These are phyloP conservation scores for Periconia sp. DNA, from an alignment of 2,329 filamentous ascomycete genomes.

Conservation along the genomic window DNA sequence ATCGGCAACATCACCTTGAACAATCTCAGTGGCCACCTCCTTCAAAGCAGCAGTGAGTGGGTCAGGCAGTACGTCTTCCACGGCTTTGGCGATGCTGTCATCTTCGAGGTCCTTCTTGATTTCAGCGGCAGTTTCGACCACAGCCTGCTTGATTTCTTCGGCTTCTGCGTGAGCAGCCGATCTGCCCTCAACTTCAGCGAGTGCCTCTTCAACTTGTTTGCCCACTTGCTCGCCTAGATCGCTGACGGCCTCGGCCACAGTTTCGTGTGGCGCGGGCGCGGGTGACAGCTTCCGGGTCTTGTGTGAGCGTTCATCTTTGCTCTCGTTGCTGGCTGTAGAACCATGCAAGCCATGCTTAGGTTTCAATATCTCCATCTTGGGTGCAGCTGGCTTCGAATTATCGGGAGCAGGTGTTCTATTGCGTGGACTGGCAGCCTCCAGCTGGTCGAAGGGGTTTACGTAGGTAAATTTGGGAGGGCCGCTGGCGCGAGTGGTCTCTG, in stretches of 20 bases:
- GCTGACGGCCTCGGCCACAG: constrained; percentile 72
- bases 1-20: constrained; percentile 69
- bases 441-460: constrained; percentile 74
- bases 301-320: constrained; percentile 30
- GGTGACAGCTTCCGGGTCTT: constrained; percentile 22
- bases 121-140: constrained; percentile 56
- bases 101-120: constrained; percentile 58
- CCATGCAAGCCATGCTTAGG: constrained; percentile 48
- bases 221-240: constrained; percentile 67
- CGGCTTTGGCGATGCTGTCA: constrained; percentile 58
- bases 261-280: constrained; percentile 53
- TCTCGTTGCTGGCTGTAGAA: constrained; percentile 33
- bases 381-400: constrained; percentile 18
- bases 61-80: constrained; percentile 61
- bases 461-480: constrained; percentile 67
- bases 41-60: constrained; percentile 63
- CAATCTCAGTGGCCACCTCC: constrained; percentile 62
- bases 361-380: constrained; percentile 55
- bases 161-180: constrained; percentile 52
- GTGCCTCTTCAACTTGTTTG: constrained; percentile 68
- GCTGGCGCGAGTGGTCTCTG: constrained; percentile 26
- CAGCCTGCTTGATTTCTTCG: constrained; percentile 61
- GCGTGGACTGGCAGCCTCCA: constrained; percentile 70
- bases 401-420: constrained; percentile 49
- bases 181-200: constrained; percentile 55